Base-by-base conservation (phyloP, 441 rosid species). In the Hura crepitans region DNA sequence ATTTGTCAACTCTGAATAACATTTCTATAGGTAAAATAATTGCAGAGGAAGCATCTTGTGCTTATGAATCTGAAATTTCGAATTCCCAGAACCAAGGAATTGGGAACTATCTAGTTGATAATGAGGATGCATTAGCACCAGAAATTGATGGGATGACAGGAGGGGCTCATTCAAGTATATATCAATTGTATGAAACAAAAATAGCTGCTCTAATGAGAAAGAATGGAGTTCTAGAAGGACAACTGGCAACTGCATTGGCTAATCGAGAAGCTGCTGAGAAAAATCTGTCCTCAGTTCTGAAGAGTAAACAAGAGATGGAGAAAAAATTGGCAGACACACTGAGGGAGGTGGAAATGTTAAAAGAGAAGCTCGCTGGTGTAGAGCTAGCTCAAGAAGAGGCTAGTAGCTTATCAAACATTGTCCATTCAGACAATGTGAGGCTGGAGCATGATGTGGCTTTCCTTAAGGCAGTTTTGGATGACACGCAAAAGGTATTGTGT, bases 371-470 rank as follows among this genome's bases (percentile, higher is more conserved):
- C 53, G 70, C 84, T 8, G 84, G 94, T 66, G 63, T 88, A 66
- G 98, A 92, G 79, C 79, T 90, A 6, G 88, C 93, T 17, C 99
- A 90, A 62, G 98, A 95, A 66, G 98, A 95, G 82, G 90, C 99
- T 71, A 92, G 82, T 77, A 89, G 80, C 81, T 74, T 95, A 55
- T 89, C 96, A 8, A 90, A 89, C 75, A 88, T 90, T 42, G 96
- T 95, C 80, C 98, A 95, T 75, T 87, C 97, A 0, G 95, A 95
- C 85, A 92, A 95, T 62, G 93, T 92, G 15, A 89, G 97, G 84
- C 98, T 95, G 1, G 99, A 95, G 83, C 99, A 95, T 73, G 99
- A 92, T 23, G 91, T 92, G 43, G 99, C 99, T 68, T 95, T 92
- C 77, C 90, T 95, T 5, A 92, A 89, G 89, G 98, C 99, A 13